phyloP scores from a whole-genome alignment of 495 filamentous ascomycete species.

The Penicillium manginii region DNA sequence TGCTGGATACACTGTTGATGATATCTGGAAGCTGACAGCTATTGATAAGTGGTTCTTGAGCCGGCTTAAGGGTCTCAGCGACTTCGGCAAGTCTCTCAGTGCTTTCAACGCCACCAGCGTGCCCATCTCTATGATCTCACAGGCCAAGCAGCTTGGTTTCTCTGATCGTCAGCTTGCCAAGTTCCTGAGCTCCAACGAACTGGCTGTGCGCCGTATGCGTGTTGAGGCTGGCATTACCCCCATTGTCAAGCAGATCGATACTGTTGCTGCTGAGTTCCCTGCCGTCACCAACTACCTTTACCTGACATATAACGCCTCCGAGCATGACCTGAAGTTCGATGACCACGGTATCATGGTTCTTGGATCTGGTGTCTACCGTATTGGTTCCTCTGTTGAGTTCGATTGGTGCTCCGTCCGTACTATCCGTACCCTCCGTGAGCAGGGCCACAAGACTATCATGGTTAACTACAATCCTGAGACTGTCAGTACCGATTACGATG shows the following conservation, averaged over 20 bases:
- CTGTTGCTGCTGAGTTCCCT: conserved; percentile 96
- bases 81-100: conserved; percentile 81
- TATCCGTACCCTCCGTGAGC: conserved; percentile 87
- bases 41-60: conserved; percentile 87
- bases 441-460: conserved; percentile 96
- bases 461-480: conserved; percentile 97
- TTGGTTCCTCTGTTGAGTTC: conserved; percentile 97
- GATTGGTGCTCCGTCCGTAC: conserved; percentile 99
- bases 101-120: conserved; percentile 71
- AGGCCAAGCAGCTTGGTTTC: conserved; percentile 93
- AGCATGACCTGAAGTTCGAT: conserved; percentile 82
- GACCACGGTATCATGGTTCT: conserved; percentile 95
- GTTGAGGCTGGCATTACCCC: conserved; percentile 84
- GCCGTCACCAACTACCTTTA: conserved; percentile 96
- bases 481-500: conserved; percentile 93
- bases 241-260: conserved; percentile 97
- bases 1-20: conserved; percentile 87
- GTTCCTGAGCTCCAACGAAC: conserved; percentile 91
- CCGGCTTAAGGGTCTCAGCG: conserved; percentile 84
- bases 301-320: conserved; percentile 89
- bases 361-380: conserved; percentile 96
- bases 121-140: conserved; percentile 64
- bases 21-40: conserved; percentile 96
- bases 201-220: conserved; percentile 79
- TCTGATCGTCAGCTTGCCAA: conserved; percentile 91